Conservation (phyloP, 1,139 yeast genomes). For the Candida glucosophila region DNA sequence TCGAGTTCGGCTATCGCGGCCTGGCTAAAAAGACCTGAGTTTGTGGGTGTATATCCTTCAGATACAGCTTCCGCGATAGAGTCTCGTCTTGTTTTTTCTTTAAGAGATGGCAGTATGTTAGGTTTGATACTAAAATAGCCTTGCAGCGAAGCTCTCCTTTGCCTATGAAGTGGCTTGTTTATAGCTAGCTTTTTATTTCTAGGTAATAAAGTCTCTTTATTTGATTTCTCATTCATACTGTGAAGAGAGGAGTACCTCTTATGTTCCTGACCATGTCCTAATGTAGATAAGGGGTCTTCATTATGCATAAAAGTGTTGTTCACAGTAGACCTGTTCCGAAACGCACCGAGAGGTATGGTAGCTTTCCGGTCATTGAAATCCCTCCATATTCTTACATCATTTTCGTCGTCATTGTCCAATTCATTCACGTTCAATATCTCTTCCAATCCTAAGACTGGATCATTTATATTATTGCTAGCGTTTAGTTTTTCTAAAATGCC, state of each 20-base stretch:
- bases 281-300: slow-evolving; percentile 6
- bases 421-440: slow-evolving; percentile 85
- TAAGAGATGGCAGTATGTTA: slow-evolving; percentile 16
- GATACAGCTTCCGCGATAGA: slow-evolving; percentile 67
- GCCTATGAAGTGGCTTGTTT: slow-evolving; percentile 7
- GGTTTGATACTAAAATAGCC: slow-evolving; percentile 6
- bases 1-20: slow-evolving; percentile 65
- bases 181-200: not conserved
- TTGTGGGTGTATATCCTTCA: slow-evolving; percentile 66
- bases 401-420: slow-evolving; percentile 69
- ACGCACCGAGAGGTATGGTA: slow-evolving; percentile 79
- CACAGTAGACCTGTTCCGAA: slow-evolving; percentile 65
- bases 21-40: slow-evolving; percentile 67
- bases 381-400: slow-evolving; percentile 43
- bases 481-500: slow-evolving; percentile 12
- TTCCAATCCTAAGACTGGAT: slow-evolving; percentile 66
- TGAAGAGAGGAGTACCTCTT: no score
- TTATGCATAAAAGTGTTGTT: slow-evolving; percentile 18
- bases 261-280: slow-evolving; percentile 15
- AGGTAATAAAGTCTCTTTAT: slow-evolving; percentile 8
- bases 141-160: slow-evolving; percentile 8
- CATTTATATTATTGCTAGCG: slow-evolving; percentile 29
- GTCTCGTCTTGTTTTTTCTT: slow-evolving; percentile 41
- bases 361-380: slow-evolving; percentile 42
- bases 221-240: slow-evolving; percentile 8